These are phyloP conservation scores for Salix suchowensis DNA, from an alignment of 345 rosid species.

Conservation along the genomic window DNA sequence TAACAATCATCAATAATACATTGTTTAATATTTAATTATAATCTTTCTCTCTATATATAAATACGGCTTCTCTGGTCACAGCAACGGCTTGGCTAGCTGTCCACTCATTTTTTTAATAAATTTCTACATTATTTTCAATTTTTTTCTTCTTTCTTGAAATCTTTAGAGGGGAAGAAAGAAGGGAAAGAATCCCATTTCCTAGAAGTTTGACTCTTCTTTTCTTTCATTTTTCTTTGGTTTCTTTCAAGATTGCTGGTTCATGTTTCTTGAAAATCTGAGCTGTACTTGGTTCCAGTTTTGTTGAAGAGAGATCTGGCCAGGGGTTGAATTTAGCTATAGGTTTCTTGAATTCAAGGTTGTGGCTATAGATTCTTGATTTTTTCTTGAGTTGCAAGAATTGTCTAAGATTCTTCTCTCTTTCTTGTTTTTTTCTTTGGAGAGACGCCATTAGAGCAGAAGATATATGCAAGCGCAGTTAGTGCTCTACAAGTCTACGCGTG, in stretches of 20 bases:
- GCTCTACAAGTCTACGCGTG: slow-evolving; percentile 9
- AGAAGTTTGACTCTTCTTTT: not conserved
- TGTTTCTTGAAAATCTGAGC: not conserved
- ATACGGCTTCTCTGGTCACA: slow-evolving; percentile 20
- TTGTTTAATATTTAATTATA: not conserved
- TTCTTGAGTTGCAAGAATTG: slow-evolving; percentile 14
- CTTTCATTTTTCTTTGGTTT: slow-evolving; percentile 22
- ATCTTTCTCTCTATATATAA: not conserved
- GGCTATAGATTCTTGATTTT: not conserved
- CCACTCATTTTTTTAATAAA: slow-evolving; percentile 47
- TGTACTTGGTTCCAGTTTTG: not conserved
- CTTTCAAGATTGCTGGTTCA: not conserved
- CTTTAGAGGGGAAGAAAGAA: slow-evolving; percentile 33
- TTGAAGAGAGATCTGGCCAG: not conserved
- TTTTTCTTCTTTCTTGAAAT: slow-evolving; percentile 26
- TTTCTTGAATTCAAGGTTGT: not conserved
- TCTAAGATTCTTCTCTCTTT: slow-evolving; percentile 4
- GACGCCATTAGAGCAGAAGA: slow-evolving; percentile 12
- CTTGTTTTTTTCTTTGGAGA: slow-evolving; percentile 4
- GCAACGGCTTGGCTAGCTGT: slow-evolving; percentile 55
- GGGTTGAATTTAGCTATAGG: slow-evolving; percentile 6
- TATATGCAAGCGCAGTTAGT: not conserved
- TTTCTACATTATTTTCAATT: not conserved
- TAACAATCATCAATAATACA: slow-evolving; percentile 3
- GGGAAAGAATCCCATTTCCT: slow-evolving; percentile 14